phyloP scores from a whole-genome alignment of 2,329 filamentous ascomycete genomes.

The Pyrenochaeta sp. region DNA sequence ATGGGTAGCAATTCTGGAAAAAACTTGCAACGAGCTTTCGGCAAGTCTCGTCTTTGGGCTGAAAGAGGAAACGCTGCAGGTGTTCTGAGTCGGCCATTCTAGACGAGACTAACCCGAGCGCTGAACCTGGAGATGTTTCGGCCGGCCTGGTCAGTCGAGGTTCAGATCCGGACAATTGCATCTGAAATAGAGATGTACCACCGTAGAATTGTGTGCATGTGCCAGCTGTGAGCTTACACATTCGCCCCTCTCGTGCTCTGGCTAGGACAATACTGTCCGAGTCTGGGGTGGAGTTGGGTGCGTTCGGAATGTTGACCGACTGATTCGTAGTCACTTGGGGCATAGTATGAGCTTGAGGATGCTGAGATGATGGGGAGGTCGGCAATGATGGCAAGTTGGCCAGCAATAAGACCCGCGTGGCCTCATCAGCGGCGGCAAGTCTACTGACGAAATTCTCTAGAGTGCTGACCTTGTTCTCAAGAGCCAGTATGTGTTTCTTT shows the following conservation, averaged over 20 bases:
- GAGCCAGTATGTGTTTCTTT: constrained; percentile 54
- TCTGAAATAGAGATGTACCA: constrained; percentile 58
- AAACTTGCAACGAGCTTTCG: constrained; percentile 59
- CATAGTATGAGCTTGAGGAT: constrained; percentile 38
- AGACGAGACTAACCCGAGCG: too few relatives aligned
- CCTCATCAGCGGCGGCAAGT: constrained; percentile 52
- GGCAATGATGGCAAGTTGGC: too few relatives aligned
- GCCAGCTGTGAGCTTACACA: constrained; percentile 41
- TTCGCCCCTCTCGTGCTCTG: constrained; percentile 51
- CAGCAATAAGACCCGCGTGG: constrained; percentile 55
- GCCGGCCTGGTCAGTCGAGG: neutral
- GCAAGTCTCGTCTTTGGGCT: constrained; percentile 44
- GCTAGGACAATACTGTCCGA: constrained; percentile 38
- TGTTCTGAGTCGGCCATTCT: neutral
- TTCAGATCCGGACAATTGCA: constrained; percentile 7
- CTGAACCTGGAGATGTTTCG: neutral
- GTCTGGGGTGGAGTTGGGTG: constrained; percentile 19
- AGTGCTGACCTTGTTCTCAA: constrained; percentile 58
- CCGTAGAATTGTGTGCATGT: constrained; percentile 60
- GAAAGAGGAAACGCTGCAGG: too few relatives aligned
- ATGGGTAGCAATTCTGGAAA: constrained; percentile 60
- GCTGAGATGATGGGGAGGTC: too few relatives aligned
- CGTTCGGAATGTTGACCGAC: constrained; percentile 5
- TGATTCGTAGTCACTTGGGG: neutral
- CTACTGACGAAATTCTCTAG: constrained; percentile 58